A percentile compares a stretch with the other conserved stretches of the same genome.
Conservation (phyloP, 148 eudicot genomes). For the Salicornia ramosissima region DNA sequence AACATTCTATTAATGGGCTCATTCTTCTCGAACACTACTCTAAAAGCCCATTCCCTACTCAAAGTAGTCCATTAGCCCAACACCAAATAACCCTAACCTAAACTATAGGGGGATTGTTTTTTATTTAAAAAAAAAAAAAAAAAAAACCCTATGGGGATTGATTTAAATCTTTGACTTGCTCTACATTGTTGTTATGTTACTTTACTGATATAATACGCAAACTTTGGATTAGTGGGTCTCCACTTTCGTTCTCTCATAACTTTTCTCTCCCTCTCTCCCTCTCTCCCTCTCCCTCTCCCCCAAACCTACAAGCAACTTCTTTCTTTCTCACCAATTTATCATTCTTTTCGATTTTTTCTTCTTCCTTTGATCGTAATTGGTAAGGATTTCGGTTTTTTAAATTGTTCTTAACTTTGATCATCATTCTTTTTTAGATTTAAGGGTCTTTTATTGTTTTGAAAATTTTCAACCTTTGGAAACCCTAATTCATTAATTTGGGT, state of each 20-base stretch:
- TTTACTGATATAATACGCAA: too few relatives aligned
- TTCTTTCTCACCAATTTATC: background rate
- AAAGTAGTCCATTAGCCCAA: too few relatives aligned
- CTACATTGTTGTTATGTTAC: too few relatives aligned
- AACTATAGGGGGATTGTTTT: too few relatives aligned
- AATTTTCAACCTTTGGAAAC: slow-evolving; percentile 9
- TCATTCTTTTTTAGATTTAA: background rate
- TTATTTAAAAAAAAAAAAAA: too few relatives aligned
- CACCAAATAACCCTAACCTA: too few relatives aligned
- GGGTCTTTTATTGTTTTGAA: background rate
- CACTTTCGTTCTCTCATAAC: background rate
- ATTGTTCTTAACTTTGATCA: background rate
- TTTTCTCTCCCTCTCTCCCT: background rate
- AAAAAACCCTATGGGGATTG: too few relatives aligned
- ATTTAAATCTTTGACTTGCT: too few relatives aligned
- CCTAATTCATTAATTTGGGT: slow-evolving; percentile 24
- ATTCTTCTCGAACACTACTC: too few relatives aligned
- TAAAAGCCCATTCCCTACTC: too few relatives aligned
- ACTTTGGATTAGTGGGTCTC: slow-evolving; percentile 9
- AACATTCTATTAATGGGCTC: too few relatives aligned
- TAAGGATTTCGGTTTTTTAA: background rate
- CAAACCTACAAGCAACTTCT: background rate
- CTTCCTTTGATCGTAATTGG: background rate
- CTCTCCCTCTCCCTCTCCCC: background rate
- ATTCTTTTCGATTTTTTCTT: background rate